Evolutionary conservation across 139 green algal species (phyloP).

Genomic region (Desmodesmus armatus): DNA sequence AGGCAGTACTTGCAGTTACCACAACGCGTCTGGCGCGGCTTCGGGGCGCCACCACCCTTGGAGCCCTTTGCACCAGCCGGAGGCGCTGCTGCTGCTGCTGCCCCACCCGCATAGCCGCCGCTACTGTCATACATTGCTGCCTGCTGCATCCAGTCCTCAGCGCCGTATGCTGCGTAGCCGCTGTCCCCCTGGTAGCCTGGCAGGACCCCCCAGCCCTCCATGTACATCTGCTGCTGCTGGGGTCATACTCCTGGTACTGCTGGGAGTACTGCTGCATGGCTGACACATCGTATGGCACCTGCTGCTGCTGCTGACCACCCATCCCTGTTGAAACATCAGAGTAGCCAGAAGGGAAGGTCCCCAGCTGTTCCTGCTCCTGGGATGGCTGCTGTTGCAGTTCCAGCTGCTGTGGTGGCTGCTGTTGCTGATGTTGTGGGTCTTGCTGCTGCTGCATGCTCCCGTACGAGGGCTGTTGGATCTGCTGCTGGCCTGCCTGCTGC

Average conservation of each 20-base stretch:
- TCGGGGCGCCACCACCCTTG: not conserved
- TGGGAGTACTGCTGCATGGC: not conserved
- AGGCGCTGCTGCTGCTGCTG: not conserved
- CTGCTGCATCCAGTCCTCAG: too few species aligned
- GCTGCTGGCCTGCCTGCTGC: too few species aligned
- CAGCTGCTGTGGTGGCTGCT: constrained; percentile 25
- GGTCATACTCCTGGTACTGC: not conserved
- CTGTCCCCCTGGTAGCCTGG: not conserved
- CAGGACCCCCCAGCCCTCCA: not conserved
- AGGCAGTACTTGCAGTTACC: constrained; percentile 63
- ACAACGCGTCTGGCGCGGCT: constrained; percentile 45
- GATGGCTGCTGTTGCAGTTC: not conserved
- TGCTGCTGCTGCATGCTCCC: constrained; percentile 17
- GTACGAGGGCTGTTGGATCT: not conserved
- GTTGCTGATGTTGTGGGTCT: not conserved
- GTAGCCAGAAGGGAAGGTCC: too few species aligned
- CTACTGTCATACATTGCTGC: too few species aligned
- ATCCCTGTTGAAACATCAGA: too few species aligned
- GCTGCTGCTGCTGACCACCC: constrained; percentile 13
- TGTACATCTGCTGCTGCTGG: too few species aligned
- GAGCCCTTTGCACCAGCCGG: not conserved
- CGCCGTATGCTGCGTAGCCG: too few species aligned
- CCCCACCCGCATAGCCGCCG: not conserved
- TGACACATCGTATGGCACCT: not conserved
- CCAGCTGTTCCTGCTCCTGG: constrained; percentile 25